These are phyloP conservation scores for Rhododendron henanense DNA, from an alignment of 148 eudicot species.

Conservation along the genomic window DNA sequence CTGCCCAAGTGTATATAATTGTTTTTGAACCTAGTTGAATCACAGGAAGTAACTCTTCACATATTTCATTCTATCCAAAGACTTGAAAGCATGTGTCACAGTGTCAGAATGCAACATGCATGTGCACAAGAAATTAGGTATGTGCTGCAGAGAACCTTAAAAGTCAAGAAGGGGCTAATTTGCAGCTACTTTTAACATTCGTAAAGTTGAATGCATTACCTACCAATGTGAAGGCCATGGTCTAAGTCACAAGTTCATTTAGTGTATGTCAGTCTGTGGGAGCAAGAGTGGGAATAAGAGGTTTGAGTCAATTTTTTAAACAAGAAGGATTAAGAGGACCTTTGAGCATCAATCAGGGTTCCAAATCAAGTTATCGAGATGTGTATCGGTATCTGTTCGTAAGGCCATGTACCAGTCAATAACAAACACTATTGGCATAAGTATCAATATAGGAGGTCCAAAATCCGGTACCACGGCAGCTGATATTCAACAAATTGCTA, in stretches of 20 bases:
- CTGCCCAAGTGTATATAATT: neutral
- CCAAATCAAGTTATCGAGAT: neutral
- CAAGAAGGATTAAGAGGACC: neutral
- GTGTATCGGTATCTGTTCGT: neutral
- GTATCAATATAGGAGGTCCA: neutral
- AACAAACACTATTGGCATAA: neutral
- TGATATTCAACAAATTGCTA: neutral
- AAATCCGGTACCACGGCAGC: neutral
- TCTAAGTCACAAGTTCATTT: neutral
- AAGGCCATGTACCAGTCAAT: neutral
- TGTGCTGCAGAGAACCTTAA: neutral
- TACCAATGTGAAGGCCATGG: neutral
- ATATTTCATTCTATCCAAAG: neutral
- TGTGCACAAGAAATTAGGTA: neutral
- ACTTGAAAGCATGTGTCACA: neutral
- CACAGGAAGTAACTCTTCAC: neutral
- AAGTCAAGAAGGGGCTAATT: neutral
- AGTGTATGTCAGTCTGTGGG: neutral
- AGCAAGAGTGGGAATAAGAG: neutral
- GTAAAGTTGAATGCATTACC: neutral
- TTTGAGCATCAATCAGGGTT: neutral
- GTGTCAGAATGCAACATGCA: neutral
- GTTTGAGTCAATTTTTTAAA: neutral
- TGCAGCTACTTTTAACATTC: neutral
- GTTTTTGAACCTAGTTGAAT: neutral